Conservation (phyloP, 2,329 filamentous ascomycete genomes). For the Microdochium paspali region DNA sequence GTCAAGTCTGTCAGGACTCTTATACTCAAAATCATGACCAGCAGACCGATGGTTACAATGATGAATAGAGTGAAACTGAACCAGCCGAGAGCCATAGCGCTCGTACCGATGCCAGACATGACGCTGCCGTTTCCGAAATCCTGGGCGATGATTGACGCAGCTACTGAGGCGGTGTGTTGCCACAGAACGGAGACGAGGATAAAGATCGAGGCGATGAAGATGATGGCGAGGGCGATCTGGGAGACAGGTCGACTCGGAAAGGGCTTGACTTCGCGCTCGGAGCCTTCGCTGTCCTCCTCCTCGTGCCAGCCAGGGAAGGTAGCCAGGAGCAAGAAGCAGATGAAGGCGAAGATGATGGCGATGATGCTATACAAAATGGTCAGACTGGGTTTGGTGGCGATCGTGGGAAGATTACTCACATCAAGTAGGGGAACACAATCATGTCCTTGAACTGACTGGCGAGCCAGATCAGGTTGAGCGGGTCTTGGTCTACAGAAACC, state of each 20-base stretch:
- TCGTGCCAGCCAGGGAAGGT: conserved; percentile 98
- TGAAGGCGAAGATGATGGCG: conserved; percentile 92
- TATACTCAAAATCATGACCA: conserved; percentile 96
- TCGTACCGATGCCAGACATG: conserved; percentile 39
- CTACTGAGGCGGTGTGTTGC: conserved; percentile 95
- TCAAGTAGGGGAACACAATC: conserved; percentile 94
- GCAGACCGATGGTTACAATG: conserved; percentile 85
- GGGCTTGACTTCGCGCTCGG: conserved; percentile 83
- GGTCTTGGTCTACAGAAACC: conserved; percentile 84
- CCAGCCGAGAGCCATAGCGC: conserved; percentile 96
- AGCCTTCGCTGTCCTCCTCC: conserved; percentile 70
- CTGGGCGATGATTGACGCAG: conserved; percentile 75
- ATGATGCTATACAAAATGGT: conserved; percentile 59
- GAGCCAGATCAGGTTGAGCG: conserved; percentile 94
- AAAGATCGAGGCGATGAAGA: conserved; percentile 69
- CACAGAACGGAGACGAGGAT: conserved; percentile 69
- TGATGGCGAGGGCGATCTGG: conserved; percentile 85
- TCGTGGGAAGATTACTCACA: conserved; percentile 48
- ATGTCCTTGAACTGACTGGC: conserved; percentile 96
- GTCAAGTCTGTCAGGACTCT: conserved; percentile 60
- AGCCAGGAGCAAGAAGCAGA: conserved; percentile 88
- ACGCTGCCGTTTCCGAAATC: conserved; percentile 27
- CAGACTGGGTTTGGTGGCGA: not conserved
- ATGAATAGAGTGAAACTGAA: conserved; percentile 91
- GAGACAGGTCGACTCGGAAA: conserved; percentile 90